These are phyloP conservation scores for Trypanosoma avium DNA, from an alignment of 208 protist species.

Conservation along the genomic window DNA sequence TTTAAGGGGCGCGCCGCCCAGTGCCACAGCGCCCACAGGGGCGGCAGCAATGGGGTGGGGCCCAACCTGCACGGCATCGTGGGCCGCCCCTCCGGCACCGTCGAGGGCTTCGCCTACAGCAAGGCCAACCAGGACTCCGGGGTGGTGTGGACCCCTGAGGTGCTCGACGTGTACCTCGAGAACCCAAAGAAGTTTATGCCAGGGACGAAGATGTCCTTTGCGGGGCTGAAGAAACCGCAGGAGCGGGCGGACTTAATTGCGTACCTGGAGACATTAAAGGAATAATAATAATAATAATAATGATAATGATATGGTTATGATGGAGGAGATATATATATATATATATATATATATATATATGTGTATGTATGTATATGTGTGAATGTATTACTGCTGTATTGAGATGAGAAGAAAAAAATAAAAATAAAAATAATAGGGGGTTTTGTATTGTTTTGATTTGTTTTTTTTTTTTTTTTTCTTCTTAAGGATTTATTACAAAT, in stretches of 20 bases:
- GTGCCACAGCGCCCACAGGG: constrained; percentile 91
- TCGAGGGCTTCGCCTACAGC: constrained; percentile 94
- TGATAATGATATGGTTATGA: constrained; percentile 2
- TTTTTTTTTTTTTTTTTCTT: constrained; percentile 8
- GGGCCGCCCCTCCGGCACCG: constrained; percentile 87
- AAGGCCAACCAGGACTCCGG: constrained; percentile 93
- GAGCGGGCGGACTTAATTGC: constrained; percentile 95
- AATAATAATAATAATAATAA: constrained; percentile 19
- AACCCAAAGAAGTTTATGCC: constrained; percentile 99
- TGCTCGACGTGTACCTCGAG: constrained; percentile 94
- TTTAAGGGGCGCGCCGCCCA: constrained; percentile 94
- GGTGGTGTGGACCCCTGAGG: constrained; percentile 92
- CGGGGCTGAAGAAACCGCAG: constrained; percentile 93
- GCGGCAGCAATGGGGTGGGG: constrained; percentile 91
- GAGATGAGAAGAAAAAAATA: constrained; percentile 20
- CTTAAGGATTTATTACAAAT: no score
- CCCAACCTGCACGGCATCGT: constrained; percentile 93
- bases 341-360: constrained; percentile 12
- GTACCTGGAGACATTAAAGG: constrained; percentile 87
- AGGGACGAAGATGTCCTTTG: constrained; percentile 97
- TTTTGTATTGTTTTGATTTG: constrained; percentile 7
- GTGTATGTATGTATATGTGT: not conserved
- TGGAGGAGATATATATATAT: constrained; percentile 14
- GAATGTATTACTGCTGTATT: no score
- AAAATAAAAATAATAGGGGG: no score